Evolutionary conservation across 176 grass and related monocot species (phyloP), one percentile per base, ranked within the genome.

Genomic region (Oryza meridionalis): DNA sequence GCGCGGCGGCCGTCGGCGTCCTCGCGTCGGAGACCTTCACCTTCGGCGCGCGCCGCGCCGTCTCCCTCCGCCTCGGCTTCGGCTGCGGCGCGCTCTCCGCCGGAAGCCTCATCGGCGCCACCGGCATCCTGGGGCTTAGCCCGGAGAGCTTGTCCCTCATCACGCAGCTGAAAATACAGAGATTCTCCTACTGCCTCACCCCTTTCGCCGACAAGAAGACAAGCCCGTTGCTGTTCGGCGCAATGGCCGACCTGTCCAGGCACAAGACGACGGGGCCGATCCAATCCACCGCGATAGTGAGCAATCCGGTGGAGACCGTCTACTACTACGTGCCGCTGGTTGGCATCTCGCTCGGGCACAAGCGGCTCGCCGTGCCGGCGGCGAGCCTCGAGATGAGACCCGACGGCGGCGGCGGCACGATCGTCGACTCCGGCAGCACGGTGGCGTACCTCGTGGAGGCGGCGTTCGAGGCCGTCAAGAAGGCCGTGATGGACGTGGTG

Each of bases 11-110:
- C 1, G 12, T 8, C 65, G 94, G 94, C 70, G 38, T 49, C 22
- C 74, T 91, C 46, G 82, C 90, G 2, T 69, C 76, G 1, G 94
- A 96, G 72, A 77, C 76, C n/a, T 87, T 96, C 83, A 85, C 90
- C n/a, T 88, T 93, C 19, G 87, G 91, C 38, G 14, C 17, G 4
- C 50, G n/a, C 6, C 5, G 59, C 12, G 17, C 14, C 1, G 66
- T 59, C 66, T 16, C 83, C 65, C 10, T 65, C 29, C 31, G 13
- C 42, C 83, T 90, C 77, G 73, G 72, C 64, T 86, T 90, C 31
- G 88, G 88, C 40, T 90, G 88, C 65, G 88, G 83, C 65, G 33
- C 0, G 46, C 82, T 80, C 62, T 27, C 46, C 10, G 7, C 19
- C 11, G 87, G 70, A n/a, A 16, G 0, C 44, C 64, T 80, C 69